Evolutionary conservation across 805 yeast genomes (phyloP), one percentile per base, ranked within the genome.

Genomic region (Nematodospora valgi): DNA sequence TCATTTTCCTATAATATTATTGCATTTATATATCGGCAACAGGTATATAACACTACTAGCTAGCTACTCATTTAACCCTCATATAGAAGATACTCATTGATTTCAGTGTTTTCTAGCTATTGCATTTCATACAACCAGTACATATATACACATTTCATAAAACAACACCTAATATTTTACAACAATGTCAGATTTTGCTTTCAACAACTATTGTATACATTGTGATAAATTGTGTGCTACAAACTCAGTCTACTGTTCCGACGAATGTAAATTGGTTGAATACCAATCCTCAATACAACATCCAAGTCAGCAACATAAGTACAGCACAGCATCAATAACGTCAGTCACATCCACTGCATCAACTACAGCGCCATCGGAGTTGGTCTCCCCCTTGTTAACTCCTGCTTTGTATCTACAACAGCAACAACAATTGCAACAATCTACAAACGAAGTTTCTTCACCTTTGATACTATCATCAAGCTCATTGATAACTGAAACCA

Each of bases 311-410:
- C 18, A n/a, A 12, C 25, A 28, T 46, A 10, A 35, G 38, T 15
- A 40, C 48, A 32, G 43, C 48, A 26, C 16, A 27, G 16, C 35
- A 26, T 18, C 39, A 32, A 17, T 30, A 30, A 7, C 16, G 11
- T 32, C 32, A 19, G 24, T 22, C 23, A 23, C 35, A 39, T 16
- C 27, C 35, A 27, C 29, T 32, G 36, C 36, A 22, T 31, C 32
- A 14, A 13, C 25, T 6, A 39, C 32, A 16, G 33, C 22, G 21
- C 17, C 35, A 8, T 32, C 38, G 15, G 56, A 50, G 35, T 49
- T 63, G 37, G 59, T 53, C 3, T 58, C 65, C 14, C 72, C 72
- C 4, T 51, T 66, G 38, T 58, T 67, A 32, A 58, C 68, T 17
- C 68, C 68, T 4, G 50, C 59, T 11, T 43, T 58, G 35, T 57